Evolutionary conservation across 768 basidiomycete species (phyloP).

Genomic region (Lentinus tigrinus): DNA sequence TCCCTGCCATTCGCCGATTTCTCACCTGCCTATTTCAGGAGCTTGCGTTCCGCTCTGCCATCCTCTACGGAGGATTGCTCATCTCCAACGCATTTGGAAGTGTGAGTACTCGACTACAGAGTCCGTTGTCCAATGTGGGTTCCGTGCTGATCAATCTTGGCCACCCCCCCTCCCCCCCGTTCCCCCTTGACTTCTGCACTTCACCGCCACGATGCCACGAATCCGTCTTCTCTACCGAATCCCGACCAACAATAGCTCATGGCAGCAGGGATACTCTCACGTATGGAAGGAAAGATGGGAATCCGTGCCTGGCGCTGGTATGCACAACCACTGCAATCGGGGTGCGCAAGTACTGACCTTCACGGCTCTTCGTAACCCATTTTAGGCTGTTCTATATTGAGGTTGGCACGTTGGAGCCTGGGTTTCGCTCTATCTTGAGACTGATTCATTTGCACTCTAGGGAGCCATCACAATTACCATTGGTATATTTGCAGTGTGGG

Average conservation of each 20-base stretch:
- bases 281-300: conserved; percentile 67
- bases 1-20: neutral
- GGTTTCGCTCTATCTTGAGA: neutral
- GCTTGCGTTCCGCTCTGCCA: conserved; percentile 61
- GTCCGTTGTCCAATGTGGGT: neutral
- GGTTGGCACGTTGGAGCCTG: too few species aligned
- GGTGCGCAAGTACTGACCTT: neutral
- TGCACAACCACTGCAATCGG: conserved; percentile 5
- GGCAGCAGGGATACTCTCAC: conserved; percentile 70
- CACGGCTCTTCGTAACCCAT: neutral
- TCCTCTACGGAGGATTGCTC: conserved; percentile 58
- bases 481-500: conserved; percentile 54
- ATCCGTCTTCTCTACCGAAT: neutral
- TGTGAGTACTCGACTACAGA: conserved; percentile 34
- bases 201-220: neutral
- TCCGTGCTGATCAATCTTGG: neutral
- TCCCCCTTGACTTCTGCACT: too few species aligned
- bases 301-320: conserved; percentile 73
- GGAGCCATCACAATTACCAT: conserved; percentile 63
- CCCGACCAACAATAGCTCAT: conserved; percentile 43
- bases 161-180: neutral
- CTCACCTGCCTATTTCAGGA: conserved; percentile 43
- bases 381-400: conserved; percentile 71
- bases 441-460: conserved; percentile 30
- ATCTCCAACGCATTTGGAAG: conserved; percentile 69